Percentiles rank a stretch among this genome's conserved stretches.
These are phyloP conservation scores for Metschnikowia lachancei DNA, from an alignment of 805 yeast genomes.

Conservation along the genomic window DNA sequence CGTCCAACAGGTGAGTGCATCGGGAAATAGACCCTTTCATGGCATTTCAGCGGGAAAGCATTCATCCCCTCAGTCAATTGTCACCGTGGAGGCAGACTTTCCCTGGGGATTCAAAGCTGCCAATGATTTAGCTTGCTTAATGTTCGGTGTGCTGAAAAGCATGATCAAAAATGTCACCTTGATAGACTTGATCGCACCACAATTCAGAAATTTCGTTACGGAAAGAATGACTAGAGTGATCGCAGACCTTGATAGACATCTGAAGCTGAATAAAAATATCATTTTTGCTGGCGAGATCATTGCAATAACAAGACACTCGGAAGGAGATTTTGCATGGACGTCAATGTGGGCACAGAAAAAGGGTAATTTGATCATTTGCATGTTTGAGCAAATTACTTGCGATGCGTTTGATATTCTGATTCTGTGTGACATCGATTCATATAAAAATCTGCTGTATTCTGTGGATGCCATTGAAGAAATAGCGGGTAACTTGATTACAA, in stretches of 20 bases:
- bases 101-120: slow-evolving; percentile 86
- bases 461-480: slow-evolving; percentile 30
- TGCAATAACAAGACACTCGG: slow-evolving; percentile 69
- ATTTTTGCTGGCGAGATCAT: slow-evolving; percentile 82
- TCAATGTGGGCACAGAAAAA: slow-evolving; percentile 86
- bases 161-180: slow-evolving; percentile 62
- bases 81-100: slow-evolving; percentile 67
- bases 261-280: slow-evolving; percentile 37
- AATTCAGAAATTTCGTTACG: slow-evolving; percentile 66
- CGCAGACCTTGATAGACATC: slow-evolving; percentile 12
- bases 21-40: slow-evolving; percentile 52
- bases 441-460: slow-evolving; percentile 15
- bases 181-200: slow-evolving; percentile 74
- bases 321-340: slow-evolving; percentile 69
- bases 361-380: slow-evolving; percentile 69
- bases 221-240: slow-evolving; percentile 43
- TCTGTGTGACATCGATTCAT: slow-evolving; percentile 13
- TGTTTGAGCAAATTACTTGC: slow-evolving; percentile 77
- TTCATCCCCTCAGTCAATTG: slow-evolving; percentile 75
- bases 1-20: slow-evolving; percentile 18
- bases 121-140: slow-evolving; percentile 83
- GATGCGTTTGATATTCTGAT: slow-evolving; percentile 31
- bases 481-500: slow-evolving; percentile 35
- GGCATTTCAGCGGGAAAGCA: slow-evolving; percentile 67
- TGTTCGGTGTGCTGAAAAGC: slow-evolving; percentile 74